Conservation (phyloP, 2,329 filamentous ascomycete species). For the Ambrosiella xylebori region DNA sequence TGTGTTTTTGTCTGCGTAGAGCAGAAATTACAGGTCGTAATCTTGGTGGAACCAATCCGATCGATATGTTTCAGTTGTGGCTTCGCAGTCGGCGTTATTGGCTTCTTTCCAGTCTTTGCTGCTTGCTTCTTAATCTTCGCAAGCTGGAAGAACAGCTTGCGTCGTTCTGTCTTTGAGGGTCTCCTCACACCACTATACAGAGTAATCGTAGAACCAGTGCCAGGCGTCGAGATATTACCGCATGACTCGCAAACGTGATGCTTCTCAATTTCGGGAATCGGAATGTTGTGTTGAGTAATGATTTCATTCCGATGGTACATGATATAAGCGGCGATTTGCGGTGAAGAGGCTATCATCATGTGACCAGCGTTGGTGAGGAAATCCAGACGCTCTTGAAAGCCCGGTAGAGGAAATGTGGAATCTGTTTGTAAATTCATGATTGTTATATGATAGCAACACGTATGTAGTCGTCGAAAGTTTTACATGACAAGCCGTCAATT, state of each 20-base stretch:
- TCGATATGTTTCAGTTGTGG: not conserved
- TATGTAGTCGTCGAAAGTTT: too few species aligned
- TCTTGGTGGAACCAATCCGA: not conserved
- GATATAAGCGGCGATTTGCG: slow-evolving; percentile 40
- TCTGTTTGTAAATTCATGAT: not conserved
- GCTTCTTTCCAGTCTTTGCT: not conserved
- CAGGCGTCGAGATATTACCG: slow-evolving; percentile 29
- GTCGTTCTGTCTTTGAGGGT: not conserved
- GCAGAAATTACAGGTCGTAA: slow-evolving; percentile 8
- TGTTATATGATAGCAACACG: not conserved
- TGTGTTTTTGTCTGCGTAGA: slow-evolving; percentile 1
- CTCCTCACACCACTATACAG: not conserved
- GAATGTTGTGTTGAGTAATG: slow-evolving; percentile 29
- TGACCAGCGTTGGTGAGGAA: slow-evolving; percentile 41
- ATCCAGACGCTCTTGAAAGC: slow-evolving; percentile 7
- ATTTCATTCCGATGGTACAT: slow-evolving; percentile 36
- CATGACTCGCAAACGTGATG: slow-evolving; percentile 42
- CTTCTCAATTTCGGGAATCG: slow-evolving; percentile 29
- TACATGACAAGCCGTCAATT: too few species aligned
- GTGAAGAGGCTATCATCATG: slow-evolving; percentile 33
- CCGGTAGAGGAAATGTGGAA: slow-evolving; percentile 2
- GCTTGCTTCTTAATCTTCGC: not conserved
- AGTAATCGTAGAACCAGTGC: not conserved
- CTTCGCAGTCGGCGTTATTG: not conserved
- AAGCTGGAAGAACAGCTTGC: not conserved